Conservation (phyloP, 208 protist genomes). For the Trypanosoma lewisi region DNA sequence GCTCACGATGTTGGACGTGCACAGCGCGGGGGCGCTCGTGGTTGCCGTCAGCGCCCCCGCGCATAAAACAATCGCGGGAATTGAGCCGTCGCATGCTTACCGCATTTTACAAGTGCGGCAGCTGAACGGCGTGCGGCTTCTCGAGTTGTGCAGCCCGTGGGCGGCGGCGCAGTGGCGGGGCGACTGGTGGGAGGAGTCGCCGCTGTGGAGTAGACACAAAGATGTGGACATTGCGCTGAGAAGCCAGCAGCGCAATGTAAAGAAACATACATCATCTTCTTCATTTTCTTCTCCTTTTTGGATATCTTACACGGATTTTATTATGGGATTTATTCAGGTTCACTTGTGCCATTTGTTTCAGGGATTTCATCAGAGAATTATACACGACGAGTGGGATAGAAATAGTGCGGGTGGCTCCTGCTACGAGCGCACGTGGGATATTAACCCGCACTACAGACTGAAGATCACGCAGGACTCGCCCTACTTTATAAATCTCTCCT, state of each 20-base stretch:
- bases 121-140: conserved; percentile 54
- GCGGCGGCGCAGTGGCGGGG: conserved; percentile 46
- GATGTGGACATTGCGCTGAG: conserved; percentile 53
- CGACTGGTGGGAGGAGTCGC: conserved; percentile 73
- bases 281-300: conserved; percentile 63
- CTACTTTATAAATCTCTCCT: conserved; percentile 58
- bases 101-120: conserved; percentile 56
- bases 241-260: conserved; percentile 3
- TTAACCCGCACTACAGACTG: conserved; percentile 78
- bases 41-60: conserved; percentile 41
- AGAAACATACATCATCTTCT: no score
- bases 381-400: conserved; percentile 58
- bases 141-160: conserved; percentile 59
- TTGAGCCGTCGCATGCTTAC: conserved; percentile 54
- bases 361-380: conserved; percentile 37
- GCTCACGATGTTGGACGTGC: conserved; percentile 31
- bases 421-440: conserved; percentile 50
- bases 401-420: conserved; percentile 52
- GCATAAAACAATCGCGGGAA: conserved; percentile 38
- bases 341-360: conserved; percentile 69
- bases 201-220: conserved; percentile 57
- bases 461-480: conserved; percentile 34
- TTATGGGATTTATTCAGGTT: conserved; percentile 60
- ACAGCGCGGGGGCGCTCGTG: conserved; percentile 22
- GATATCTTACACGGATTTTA: conserved; percentile 83